Base-by-base conservation (phyloP, 345 rosid species). In the Firmiana major region DNA sequence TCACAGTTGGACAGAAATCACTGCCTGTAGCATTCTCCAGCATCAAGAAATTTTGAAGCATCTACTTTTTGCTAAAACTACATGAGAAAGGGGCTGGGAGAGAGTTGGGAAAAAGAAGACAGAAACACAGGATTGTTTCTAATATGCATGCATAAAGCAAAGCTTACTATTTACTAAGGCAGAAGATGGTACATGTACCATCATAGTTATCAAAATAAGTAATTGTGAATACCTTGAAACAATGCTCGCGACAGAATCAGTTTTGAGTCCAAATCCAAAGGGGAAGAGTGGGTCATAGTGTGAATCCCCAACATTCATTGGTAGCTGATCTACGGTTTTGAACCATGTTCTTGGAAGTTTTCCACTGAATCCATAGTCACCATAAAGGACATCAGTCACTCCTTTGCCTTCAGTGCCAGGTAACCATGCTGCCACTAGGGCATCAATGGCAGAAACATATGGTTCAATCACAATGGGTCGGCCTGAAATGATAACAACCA, bases 371-470 rank as follows among this genome's bases (percentile, higher is more conserved):
- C 93, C 94, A 79, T 87, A 85, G 63, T 96, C 97, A 21, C 99
- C 99, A 72, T 89, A 96, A 45, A 93, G 87, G 64, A 79, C 92
- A 85, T 92, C 99, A 43, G 93, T 84, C 59, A 96, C 84, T 24
- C 98, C 99, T 79, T 88, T 91, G 58, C 99, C 99, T 91, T 96
- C 99, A 5, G 90, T 90, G 82, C 99, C 98, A 0, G 97, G 99
- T 75, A 96, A 88, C 97, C 97, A 93, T 3, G 97, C 98, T 55
- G 97, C 97, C 65, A 93, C 92, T 73, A 93, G 80, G 9, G 97
- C 97, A 73, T 89, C 93, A 5, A 96, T 85, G 0, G 84, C 77
- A 65, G 87, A 84, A 68, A 91, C 38, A 46, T 92, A 89, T 36
- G 97, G 99, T 69, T 92, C 93, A 45, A 96, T 88, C 59, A 93